Percentiles rank a stretch among this genome's conserved stretches.
phyloP scores from a whole-genome alignment of 140 eudicot species.

The Bidens hawaiensis region DNA sequence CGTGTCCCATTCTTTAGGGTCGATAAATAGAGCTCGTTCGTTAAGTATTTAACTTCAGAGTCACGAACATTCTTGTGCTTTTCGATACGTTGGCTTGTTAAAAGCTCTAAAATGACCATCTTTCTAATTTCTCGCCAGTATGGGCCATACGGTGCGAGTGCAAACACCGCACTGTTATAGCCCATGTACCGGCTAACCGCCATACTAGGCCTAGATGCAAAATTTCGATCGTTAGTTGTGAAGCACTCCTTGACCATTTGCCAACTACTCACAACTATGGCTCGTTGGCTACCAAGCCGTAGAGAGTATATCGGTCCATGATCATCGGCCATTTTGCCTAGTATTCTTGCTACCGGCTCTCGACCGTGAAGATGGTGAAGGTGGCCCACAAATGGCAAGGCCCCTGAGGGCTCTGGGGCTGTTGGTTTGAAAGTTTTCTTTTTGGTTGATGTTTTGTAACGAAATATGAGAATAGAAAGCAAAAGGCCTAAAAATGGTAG shows the following conservation, averaged over 20 bases:
- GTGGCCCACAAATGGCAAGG: slow-evolving; percentile 66
- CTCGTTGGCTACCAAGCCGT: slow-evolving; percentile 42
- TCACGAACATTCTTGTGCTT: slow-evolving; percentile 35
- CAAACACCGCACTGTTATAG: slow-evolving; percentile 44
- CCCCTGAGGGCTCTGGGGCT: slow-evolving; percentile 44
- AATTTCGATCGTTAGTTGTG: slow-evolving; percentile 43
- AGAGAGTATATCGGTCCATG: slow-evolving; percentile 51
- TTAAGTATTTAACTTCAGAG: slow-evolving; percentile 26
- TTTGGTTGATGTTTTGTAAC: slow-evolving; percentile 10
- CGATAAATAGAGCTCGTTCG: slow-evolving; percentile 22
- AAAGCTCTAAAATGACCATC: slow-evolving; percentile 44
- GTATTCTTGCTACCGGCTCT: slow-evolving; percentile 35
- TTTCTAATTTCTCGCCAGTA: slow-evolving; percentile 70
- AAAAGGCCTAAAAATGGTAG: slow-evolving; percentile 1
- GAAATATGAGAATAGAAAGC: not conserved
- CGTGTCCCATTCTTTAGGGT: slow-evolving; percentile 1
- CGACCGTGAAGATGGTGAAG: slow-evolving; percentile 38
- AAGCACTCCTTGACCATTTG: slow-evolving; percentile 57
- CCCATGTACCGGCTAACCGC: slow-evolving; percentile 38
- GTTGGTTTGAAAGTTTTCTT: not conserved
- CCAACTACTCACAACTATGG: slow-evolving; percentile 55
- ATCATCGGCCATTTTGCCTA: slow-evolving; percentile 45
- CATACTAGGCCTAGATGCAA: slow-evolving; percentile 48
- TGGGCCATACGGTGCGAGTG: slow-evolving; percentile 57
- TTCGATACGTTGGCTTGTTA: slow-evolving; percentile 43